A percentile compares a stretch with the other conserved stretches of the same genome.
Evolutionary conservation across 257 asterid genomes (phyloP).

Genomic region (Cruciata laevipes): DNA sequence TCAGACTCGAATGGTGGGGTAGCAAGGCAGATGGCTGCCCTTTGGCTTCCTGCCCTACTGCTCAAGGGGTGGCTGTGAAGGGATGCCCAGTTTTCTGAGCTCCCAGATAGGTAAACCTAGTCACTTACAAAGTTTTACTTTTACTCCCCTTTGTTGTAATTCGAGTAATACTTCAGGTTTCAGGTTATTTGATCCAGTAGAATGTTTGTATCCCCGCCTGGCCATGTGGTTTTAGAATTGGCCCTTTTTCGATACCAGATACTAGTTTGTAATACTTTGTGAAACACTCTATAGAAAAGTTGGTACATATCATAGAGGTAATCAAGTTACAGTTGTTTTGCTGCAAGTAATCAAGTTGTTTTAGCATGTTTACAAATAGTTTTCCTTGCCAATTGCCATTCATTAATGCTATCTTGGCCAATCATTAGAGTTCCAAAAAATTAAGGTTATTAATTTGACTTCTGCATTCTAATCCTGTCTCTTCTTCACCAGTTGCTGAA

Average conservation of each 20-base stretch:
- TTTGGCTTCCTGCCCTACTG: conserved; percentile 86
- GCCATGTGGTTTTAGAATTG: background rate
- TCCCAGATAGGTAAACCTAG: background rate
- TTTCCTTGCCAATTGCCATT: background rate
- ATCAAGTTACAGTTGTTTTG: background rate
- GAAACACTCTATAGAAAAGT: background rate
- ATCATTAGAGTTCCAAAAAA: background rate
- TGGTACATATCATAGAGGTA: background rate
- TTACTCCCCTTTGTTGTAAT: conserved; percentile 1
- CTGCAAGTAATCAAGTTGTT: conserved; percentile 3
- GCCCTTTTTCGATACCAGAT: background rate
- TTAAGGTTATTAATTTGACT: background rate
- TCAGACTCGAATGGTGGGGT: conserved; percentile 88
- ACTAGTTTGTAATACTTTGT: background rate
- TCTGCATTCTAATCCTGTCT: background rate
- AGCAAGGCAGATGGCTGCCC: conserved; percentile 68
- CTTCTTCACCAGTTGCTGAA: background rate
- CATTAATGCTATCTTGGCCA: too few relatives aligned
- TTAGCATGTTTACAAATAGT: background rate
- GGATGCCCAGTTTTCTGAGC: conserved; percentile 64
- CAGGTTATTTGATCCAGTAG: too few relatives aligned
- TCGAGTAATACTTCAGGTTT: too few relatives aligned
- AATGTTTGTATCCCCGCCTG: too few relatives aligned
- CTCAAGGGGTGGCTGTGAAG: conserved; percentile 56
- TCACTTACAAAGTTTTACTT: background rate